Evolutionary conservation across 2,329 filamentous ascomycete genomes (phyloP).

Genomic region (Pestalotiopsis sp.): DNA sequence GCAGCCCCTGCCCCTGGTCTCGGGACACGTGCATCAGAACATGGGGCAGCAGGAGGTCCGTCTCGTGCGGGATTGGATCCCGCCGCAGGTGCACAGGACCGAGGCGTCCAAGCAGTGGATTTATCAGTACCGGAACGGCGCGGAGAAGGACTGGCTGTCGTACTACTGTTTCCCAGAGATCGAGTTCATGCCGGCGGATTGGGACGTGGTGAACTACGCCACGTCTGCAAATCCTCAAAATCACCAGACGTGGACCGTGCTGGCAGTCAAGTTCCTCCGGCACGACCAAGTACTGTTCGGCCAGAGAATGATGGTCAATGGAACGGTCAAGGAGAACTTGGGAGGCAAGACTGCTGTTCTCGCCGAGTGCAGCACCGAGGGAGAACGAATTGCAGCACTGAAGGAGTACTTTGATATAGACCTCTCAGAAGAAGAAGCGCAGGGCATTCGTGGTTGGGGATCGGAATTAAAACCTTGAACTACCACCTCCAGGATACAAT

Average conservation of each 20-base stretch:
- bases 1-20: constrained; percentile 56
- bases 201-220: constrained; percentile 60
- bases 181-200: constrained; percentile 66
- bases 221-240: constrained; percentile 51
- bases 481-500: too few relatives aligned
- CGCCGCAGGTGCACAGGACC: constrained; percentile 41
- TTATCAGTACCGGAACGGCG: constrained; percentile 58
- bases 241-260: constrained; percentile 56
- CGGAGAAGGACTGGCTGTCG: constrained; percentile 54
- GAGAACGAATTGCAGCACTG: constrained; percentile 20
- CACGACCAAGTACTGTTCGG: constrained; percentile 42
- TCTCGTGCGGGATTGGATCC: constrained; percentile 51
- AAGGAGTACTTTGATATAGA: constrained; percentile 20
- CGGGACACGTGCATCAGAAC: constrained; percentile 45
- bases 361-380: constrained; percentile 49
- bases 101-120: constrained; percentile 59
- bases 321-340: constrained; percentile 55
- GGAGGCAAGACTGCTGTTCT: constrained; percentile 50
- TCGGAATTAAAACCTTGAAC: too few relatives aligned
- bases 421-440: constrained; percentile 21
- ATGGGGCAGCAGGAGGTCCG: constrained; percentile 60
- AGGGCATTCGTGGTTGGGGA: constrained; percentile 50
- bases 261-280: constrained; percentile 58
- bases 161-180: constrained; percentile 68
- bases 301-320: constrained; percentile 53